A percentile compares a stretch with the other conserved stretches of the same genome.
Evolutionary conservation across 2,329 filamentous ascomycete species (phyloP).

Genomic region (Cryphonectria radicalis): DNA sequence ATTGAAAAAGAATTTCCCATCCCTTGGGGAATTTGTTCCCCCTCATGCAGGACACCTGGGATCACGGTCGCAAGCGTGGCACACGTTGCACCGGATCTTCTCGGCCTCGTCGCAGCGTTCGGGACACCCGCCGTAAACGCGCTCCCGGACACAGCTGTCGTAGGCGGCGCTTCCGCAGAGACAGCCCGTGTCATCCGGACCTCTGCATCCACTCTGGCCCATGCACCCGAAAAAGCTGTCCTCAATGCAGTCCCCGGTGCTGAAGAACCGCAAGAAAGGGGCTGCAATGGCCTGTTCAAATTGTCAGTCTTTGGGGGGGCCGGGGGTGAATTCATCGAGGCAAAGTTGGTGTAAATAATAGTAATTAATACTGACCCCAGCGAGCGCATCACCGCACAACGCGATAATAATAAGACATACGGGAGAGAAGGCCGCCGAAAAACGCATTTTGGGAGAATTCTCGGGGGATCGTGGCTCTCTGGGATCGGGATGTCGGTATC

Average conservation of each 20-base stretch:
- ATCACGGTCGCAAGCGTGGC: constrained; percentile 4
- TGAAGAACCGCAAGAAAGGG: not conserved
- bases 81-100: not conserved
- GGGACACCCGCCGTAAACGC: not conserved
- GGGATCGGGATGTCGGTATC: too few relatives aligned
- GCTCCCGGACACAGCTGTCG: not conserved
- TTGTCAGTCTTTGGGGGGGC: not conserved
- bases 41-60: not conserved
- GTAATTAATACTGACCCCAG: not conserved
- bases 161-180: not conserved
- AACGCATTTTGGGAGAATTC: not conserved
- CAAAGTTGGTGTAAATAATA: not conserved
- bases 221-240: not conserved
- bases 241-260: not conserved
- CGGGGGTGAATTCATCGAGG: not conserved
- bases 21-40: too few relatives aligned
- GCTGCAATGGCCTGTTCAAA: too few relatives aligned
- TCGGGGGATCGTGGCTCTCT: too few relatives aligned
- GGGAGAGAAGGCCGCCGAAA: too few relatives aligned
- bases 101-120: not conserved
- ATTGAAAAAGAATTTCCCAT: not conserved
- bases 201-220: not conserved
- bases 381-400: not conserved
- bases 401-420: not conserved
- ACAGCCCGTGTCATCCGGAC: not conserved